Evolutionary conservation across 1,139 yeast species (phyloP).

Genomic region (Geotrichum aggregatum): DNA sequence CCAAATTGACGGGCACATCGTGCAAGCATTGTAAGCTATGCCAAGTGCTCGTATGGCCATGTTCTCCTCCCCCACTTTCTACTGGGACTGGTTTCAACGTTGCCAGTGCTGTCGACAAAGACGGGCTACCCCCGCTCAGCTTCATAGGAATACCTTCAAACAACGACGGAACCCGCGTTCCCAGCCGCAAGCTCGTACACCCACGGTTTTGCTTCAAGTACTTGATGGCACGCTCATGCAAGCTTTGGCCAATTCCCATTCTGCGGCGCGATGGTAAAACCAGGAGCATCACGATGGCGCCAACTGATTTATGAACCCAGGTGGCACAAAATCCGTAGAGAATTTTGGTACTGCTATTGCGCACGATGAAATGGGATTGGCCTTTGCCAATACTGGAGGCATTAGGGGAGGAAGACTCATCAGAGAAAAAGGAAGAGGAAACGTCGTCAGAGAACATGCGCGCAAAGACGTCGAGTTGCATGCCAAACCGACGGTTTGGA

Average conservation of each 20-base stretch:
- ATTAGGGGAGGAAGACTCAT: too few species aligned
- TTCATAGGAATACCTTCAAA: constrained; percentile 40
- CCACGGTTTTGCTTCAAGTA: constrained; percentile 47
- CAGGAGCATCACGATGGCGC: constrained; percentile 48
- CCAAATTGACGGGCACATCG: constrained; percentile 19
- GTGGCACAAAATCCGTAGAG: constrained; percentile 57
- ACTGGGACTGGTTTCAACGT: too few species aligned
- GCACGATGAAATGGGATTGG: constrained; percentile 52
- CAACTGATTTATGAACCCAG: constrained; percentile 49
- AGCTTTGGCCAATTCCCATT: constrained; percentile 56
- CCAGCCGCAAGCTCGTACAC: constrained; percentile 47
- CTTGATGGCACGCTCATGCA: constrained; percentile 54
- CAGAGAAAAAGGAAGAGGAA: too few species aligned
- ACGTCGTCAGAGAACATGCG: not conserved
- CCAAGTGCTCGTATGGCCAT: too few species aligned
- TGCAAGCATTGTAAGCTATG: not conserved
- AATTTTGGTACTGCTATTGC: constrained; percentile 55
- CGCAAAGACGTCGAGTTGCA: constrained; percentile 4
- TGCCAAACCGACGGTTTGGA: constrained; percentile 37
- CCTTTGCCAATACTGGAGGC: constrained; percentile 3
- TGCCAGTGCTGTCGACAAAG: constrained; percentile 5
- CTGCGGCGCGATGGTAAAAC: constrained; percentile 56
- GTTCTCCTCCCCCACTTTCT: too few species aligned
- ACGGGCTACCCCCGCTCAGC: too few species aligned
- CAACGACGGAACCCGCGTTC: constrained; percentile 52